Base-by-base conservation (phyloP, 140 eudicot species). In the Flaveria floridana region DNA sequence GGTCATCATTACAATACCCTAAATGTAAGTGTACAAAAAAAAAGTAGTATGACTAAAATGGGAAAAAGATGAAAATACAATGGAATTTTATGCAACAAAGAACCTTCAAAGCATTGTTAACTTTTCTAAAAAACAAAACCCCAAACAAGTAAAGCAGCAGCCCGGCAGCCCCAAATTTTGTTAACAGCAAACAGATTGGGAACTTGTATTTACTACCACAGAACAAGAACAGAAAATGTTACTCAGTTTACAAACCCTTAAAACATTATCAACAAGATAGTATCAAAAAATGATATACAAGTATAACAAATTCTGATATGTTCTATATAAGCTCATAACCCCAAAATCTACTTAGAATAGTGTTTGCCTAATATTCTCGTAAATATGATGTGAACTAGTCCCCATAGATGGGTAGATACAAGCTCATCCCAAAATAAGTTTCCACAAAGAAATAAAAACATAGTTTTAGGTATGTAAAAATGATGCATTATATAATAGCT, bases 401-500 rank as follows among this genome's bases (percentile, higher is more conserved):
- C 63, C 28, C 28, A 19, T 2, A 7, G 15, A 56, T 56, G 20
- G 63, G 63, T 56, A 19, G 63, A 56, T 19, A 56, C 23, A 10
- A 18, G 30, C 20, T 56, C 28, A 7, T 56, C 63, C 63, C 63
- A 56, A 56, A 19, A 56, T 19, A 56, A 56, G 63, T 19, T 19
- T 19, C 63, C 25, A 6, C 13, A 56, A 19, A 12, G 12, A 56
- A 19, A 28, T 28, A 4, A 56, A 2, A 19, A 19, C 63, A 56
- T 3, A 56, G 63, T 19, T 56, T 56, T 56, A 56, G 63, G 63
- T 8, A 56, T 56, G 25, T 56, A 56, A 14, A 56, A 56, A 56
- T 56, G 28, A 56, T 56, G 63, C 63, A 19, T 20, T 19, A 56
- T 56, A 56, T 56, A 19, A 19, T 56, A 56, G 28, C 30, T 56